These are phyloP conservation scores for Aristolochia californica DNA, from an alignment of 164 flowering plant genomes.

Conservation along the genomic window DNA sequence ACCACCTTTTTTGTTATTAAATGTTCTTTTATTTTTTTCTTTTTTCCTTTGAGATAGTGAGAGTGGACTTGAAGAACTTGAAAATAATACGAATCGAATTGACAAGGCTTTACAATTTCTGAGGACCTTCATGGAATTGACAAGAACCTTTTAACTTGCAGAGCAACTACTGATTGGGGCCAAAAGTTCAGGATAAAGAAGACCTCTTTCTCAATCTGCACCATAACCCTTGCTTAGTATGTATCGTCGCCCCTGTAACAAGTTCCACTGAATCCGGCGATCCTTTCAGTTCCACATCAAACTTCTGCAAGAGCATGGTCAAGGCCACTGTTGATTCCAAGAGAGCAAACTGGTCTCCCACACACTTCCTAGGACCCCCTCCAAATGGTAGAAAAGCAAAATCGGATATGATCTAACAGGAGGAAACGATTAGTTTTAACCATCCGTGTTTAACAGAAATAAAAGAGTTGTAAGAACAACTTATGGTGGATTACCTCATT, in stretches of 20 bases:
- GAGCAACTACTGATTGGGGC: no score
- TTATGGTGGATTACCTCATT: constrained; percentile 52
- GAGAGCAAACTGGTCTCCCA: constrained; percentile 97
- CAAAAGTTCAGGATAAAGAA: not conserved
- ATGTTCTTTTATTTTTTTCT: no score
- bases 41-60: no score
- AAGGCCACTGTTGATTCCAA: constrained; percentile 89
- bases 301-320: constrained; percentile 75
- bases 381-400: constrained; percentile 95
- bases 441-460: not conserved
- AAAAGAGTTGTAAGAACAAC: not conserved
- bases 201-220: constrained; percentile 65
- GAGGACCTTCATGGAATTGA: no score
- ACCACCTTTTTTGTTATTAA: no score
- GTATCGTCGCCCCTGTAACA: constrained; percentile 95
- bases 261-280: constrained; percentile 75
- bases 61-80: no score
- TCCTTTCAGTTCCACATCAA: constrained; percentile 70
- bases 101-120: no score
- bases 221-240: constrained; percentile 86
- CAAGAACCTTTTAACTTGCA: no score
- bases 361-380: constrained; percentile 94
- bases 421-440: not conserved
- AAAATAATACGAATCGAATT: no score
- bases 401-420: constrained; percentile 64